Evolutionary conservation across 2,329 filamentous ascomycete genomes (phyloP).

Genomic region (Ramichloridium luteum): DNA sequence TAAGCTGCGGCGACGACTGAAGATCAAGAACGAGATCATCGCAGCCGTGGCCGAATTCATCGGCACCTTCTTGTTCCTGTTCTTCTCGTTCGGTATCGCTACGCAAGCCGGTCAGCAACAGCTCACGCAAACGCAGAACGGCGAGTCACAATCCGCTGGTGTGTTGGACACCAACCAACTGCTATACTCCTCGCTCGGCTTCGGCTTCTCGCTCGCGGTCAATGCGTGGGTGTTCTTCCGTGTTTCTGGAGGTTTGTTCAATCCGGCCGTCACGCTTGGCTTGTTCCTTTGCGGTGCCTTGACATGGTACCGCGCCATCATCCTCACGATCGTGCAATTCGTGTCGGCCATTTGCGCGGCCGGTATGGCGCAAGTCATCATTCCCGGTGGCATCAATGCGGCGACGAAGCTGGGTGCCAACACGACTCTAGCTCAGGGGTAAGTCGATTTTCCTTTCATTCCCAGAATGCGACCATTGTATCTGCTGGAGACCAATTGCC

Average conservation of each 20-base stretch:
- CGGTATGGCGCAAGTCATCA: slow-evolving; percentile 18
- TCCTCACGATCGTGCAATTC: slow-evolving; percentile 22
- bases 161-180: background rate
- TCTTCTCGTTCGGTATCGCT: slow-evolving; percentile 20
- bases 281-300: slow-evolving; percentile 20
- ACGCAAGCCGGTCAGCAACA: slow-evolving; percentile 25
- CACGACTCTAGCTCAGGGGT: slow-evolving; percentile 19
- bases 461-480: too few relatives aligned
- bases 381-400: slow-evolving; percentile 20
- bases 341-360: slow-evolving; percentile 22
- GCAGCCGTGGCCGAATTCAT: slow-evolving; percentile 24
- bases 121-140: slow-evolving; percentile 28
- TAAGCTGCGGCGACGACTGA: background rate
- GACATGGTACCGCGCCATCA: slow-evolving; percentile 14
- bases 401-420: slow-evolving; percentile 21
- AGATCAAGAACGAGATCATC: background rate
- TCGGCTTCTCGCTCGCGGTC: slow-evolving; percentile 26
- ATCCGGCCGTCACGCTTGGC: slow-evolving; percentile 23
- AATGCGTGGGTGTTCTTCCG: slow-evolving; percentile 28
- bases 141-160: slow-evolving; percentile 6
- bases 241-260: slow-evolving; percentile 21
- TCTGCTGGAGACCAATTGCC: background rate
- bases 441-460: slow-evolving; percentile 15
- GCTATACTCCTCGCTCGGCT: slow-evolving; percentile 10
- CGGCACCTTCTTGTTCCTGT: slow-evolving; percentile 31